phyloP scores from a whole-genome alignment of 1,284 basidiomycete species.

The Rhodotorula sp. region DNA sequence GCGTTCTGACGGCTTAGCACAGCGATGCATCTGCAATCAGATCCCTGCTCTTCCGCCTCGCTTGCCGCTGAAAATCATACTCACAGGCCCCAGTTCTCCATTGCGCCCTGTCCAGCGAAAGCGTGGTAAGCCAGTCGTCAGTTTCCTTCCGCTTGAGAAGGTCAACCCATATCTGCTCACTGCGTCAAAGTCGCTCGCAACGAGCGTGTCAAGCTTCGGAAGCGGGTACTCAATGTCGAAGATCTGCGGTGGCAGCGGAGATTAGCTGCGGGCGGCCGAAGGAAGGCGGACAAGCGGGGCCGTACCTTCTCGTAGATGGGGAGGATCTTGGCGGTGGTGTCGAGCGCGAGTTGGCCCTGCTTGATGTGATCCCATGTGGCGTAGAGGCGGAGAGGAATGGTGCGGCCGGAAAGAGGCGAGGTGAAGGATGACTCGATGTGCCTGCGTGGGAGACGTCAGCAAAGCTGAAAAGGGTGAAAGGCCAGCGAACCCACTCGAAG shows the following conservation, averaged over 20 bases:
- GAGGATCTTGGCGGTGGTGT: slow-evolving; percentile 80
- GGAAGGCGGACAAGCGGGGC: background rate
- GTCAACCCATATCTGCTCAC: background rate
- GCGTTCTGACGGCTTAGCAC: no score
- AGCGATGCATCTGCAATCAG: no score
- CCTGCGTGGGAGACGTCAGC: background rate
- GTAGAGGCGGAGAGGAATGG: slow-evolving; percentile 81
- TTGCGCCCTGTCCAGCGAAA: slow-evolving; percentile 59
- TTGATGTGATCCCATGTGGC: slow-evolving; percentile 79
- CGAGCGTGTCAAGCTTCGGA: slow-evolving; percentile 49
- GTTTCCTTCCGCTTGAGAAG: background rate
- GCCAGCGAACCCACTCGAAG: slow-evolving; percentile 54
- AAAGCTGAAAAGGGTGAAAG: background rate
- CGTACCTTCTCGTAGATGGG: slow-evolving; percentile 78
- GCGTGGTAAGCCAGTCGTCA: background rate
- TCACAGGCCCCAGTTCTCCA: slow-evolving; percentile 67
- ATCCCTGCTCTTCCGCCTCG: no score
- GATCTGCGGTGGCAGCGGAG: slow-evolving; percentile 27
- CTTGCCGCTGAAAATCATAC: no score
- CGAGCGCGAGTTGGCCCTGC: slow-evolving; percentile 71
- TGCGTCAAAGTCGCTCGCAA: slow-evolving; percentile 48
- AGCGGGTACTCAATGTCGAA: slow-evolving; percentile 50
- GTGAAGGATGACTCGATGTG: slow-evolving; percentile 69
- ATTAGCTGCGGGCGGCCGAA: background rate
- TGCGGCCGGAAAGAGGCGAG: slow-evolving; percentile 77